These are phyloP conservation scores for Yamadazyma songkhlaensis DNA, from an alignment of 1,139 yeast species.

Conservation along the genomic window DNA sequence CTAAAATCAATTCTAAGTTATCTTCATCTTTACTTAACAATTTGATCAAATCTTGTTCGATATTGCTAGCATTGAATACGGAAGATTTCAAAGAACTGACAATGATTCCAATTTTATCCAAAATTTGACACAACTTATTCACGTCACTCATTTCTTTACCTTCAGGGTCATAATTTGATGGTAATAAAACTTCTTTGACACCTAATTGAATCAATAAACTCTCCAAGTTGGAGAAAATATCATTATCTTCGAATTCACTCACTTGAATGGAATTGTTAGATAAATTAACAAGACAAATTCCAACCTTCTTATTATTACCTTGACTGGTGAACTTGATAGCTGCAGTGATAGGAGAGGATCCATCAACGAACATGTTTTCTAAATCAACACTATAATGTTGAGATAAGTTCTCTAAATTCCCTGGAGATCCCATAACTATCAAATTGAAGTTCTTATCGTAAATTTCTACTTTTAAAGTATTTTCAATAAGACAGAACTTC, in stretches of 20 bases:
- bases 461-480: conserved; percentile 74
- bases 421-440: conserved; percentile 76
- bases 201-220: conserved; percentile 84
- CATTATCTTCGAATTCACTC: conserved; percentile 83
- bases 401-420: conserved; percentile 60
- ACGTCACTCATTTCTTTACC: conserved; percentile 29
- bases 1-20: conserved; percentile 48
- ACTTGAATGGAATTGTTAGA: conserved; percentile 64
- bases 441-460: conserved; percentile 61
- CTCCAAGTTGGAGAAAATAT: conserved; percentile 80
- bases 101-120: conserved; percentile 71
- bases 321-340: conserved; percentile 59
- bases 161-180: conserved; percentile 36
- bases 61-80: conserved; percentile 57
- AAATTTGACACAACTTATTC: conserved; percentile 55
- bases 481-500: conserved; percentile 63
- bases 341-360: conserved; percentile 71
- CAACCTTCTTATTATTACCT: conserved; percentile 52
- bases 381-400: conserved; percentile 51
- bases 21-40: conserved; percentile 46
- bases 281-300: conserved; percentile 79
- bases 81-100: conserved; percentile 57
- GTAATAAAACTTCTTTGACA: conserved; percentile 77
- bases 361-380: conserved; percentile 62
- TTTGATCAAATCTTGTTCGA: conserved; percentile 72